phyloP scores from a whole-genome alignment of 345 rosid genomes.

The Linum trigynum region DNA sequence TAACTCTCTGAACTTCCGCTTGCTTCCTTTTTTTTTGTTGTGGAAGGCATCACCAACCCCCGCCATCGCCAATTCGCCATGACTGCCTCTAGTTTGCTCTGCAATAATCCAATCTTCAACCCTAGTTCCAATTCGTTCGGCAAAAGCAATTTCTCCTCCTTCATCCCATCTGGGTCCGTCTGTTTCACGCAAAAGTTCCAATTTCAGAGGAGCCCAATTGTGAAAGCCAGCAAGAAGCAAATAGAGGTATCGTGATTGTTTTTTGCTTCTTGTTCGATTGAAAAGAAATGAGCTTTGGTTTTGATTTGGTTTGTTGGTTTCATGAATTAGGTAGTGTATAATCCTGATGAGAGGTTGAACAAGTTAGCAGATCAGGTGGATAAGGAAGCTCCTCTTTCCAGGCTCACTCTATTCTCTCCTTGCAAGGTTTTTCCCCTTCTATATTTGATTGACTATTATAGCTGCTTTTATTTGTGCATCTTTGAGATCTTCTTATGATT shows the following conservation, averaged over 20 bases:
- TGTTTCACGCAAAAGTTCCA: conserved; percentile 23
- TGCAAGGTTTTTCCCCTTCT: conserved; percentile 52
- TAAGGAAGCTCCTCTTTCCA: conserved; percentile 75
- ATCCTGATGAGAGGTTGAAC: conserved; percentile 72
- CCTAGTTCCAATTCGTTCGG: conserved; percentile 23
- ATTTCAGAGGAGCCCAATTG: conserved; percentile 23
- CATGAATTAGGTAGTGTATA: conserved; percentile 55
- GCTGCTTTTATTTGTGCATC: conserved; percentile 2
- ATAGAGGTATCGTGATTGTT: conserved; percentile 37
- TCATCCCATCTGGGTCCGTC: conserved; percentile 16
- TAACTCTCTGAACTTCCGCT: not conserved
- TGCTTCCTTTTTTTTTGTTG: not conserved
- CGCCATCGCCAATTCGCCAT: conserved; percentile 11
- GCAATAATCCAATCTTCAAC: conserved; percentile 26
- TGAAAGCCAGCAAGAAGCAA: conserved; percentile 48
- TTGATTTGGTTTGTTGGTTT: not conserved
- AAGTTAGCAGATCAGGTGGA: conserved; percentile 70
- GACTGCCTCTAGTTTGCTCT: conserved; percentile 43
- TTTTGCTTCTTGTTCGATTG: not conserved
- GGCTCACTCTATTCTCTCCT: conserved; percentile 90
- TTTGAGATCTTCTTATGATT: not conserved
- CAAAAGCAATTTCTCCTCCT: conserved; percentile 20
- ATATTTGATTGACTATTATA: not conserved
- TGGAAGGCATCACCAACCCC: not conserved
- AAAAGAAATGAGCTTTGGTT: not conserved